Evolutionary conservation across 1,284 basidiomycete species (phyloP).

Genomic region (Ceratobasidium sp.): DNA sequence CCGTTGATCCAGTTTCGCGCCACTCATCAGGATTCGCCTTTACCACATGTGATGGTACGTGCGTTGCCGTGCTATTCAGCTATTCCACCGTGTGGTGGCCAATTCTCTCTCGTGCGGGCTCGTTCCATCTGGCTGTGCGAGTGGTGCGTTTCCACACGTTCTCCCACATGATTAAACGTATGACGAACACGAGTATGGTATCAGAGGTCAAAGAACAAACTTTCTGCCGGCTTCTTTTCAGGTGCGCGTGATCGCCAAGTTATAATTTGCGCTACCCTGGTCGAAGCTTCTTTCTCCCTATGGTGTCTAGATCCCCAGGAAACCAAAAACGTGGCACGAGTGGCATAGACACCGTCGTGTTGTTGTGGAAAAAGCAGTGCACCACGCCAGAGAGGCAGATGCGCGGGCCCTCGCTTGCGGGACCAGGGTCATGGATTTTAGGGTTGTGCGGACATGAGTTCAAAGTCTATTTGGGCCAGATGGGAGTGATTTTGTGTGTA

Average conservation of each 20-base stretch:
- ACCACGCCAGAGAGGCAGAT: not conserved
- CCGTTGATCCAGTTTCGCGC: too few species aligned
- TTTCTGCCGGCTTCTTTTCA: not conserved
- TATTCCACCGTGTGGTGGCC: too few species aligned
- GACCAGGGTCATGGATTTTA: not conserved
- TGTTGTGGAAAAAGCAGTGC: not conserved
- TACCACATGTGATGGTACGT: too few species aligned
- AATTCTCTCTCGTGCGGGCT: too few species aligned
- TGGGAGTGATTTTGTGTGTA: not conserved
- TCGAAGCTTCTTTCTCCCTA: not conserved
- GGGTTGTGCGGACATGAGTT: not conserved
- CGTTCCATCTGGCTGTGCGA: not conserved
- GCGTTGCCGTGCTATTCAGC: too few species aligned
- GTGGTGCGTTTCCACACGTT: not conserved
- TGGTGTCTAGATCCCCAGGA: not conserved
- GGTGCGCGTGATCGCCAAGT: conserved; percentile 2
- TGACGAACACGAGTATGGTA: too few species aligned
- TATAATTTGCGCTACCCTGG: not conserved
- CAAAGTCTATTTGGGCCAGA: too few species aligned
- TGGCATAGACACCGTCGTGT: not conserved
- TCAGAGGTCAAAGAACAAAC: not conserved
- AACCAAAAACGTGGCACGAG: not conserved
- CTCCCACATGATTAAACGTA: not conserved
- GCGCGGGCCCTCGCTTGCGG: not conserved
- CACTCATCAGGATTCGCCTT: too few species aligned